Base-by-base conservation (phyloP, 176 grass and related monocot genomes). In the Bonia amplexicaulis region DNA sequence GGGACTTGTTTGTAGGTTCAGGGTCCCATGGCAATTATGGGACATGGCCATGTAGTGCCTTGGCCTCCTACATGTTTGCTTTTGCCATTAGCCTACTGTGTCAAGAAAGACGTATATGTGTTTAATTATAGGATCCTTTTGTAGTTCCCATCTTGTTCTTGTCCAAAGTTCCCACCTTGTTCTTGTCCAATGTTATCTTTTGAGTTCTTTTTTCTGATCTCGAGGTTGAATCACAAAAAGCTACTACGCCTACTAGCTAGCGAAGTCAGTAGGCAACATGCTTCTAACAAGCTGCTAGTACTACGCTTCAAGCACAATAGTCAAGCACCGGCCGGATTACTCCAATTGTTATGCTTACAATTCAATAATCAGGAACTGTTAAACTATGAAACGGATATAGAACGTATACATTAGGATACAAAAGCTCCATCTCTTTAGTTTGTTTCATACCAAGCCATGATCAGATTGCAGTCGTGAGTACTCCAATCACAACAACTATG, bases 1-100 rank as follows among this genome's bases (percentile, higher is more conserved):
- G 73, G 84, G 79, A 86, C 74, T 84, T 47, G 84, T 14, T 76
- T 83, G 48, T 31, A 15, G 16, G 68, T 20, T 66, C 61, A 62
- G 52, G 80, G 89, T 65, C 60, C 73, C 80, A 52, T 45, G 77
- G 77, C 84, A 87, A 90, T 90, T 84, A 87, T 87, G 74, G 73
- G 49, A 41, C 60, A 69, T 74, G 84, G 80, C 80, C 59, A 59
- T 76, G 73, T 51, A 78, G 88, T 79, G 73, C 14, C 53, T 5
- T 73, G 78, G 72, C 23, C 73, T 60, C 62, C 84, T 73, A 52
- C 44, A 16, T 69, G 27, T 76, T 48, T 79, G 73, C 74, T 59
- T 80, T 90, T 66, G 65, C 72, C 35, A 76, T 74, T 80, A 78
- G 84, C 40, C 12, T 7, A 67, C 26, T 59, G 40, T 29, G 74